A percentile compares a stretch with the other conserved stretches of the same genome.
phyloP scores from a whole-genome alignment of 345 rosid species.

The Brassica cretica region DNA sequence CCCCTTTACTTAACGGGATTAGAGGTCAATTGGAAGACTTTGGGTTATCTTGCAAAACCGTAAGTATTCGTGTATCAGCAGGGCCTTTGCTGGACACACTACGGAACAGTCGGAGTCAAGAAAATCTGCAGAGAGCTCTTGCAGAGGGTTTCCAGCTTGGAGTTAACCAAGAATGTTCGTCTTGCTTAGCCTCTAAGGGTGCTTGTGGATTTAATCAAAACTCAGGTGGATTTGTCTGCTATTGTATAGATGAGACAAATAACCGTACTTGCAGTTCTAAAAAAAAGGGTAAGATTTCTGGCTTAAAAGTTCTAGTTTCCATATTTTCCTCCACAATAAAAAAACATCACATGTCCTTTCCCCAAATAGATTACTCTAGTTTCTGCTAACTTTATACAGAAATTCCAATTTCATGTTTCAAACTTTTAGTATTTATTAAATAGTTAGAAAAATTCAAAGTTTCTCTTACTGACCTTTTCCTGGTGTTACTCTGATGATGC shows the following conservation, averaged over 20 bases:
- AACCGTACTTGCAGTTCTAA: not conserved
- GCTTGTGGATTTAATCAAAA: conserved; percentile 37
- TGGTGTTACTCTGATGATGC: not conserved
- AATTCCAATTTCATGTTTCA: not conserved
- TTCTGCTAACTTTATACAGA: not conserved
- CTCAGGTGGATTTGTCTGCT: conserved; percentile 31
- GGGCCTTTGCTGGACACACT: not conserved
- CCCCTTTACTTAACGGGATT: not conserved
- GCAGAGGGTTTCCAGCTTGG: conserved; percentile 38
- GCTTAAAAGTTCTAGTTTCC: not conserved
- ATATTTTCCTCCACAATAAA: not conserved
- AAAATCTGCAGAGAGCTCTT: not conserved
- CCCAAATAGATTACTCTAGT: not conserved
- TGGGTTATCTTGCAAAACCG: too few relatives aligned
- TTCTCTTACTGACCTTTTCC: conserved; percentile 2
- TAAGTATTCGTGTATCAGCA: not conserved
- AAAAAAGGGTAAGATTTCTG: not conserved
- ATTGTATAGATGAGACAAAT: not conserved
- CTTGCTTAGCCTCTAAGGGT: conserved; percentile 27
- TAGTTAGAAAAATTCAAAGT: not conserved
- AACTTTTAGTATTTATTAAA: not conserved
- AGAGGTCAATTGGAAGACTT: not conserved
- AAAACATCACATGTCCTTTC: not conserved
- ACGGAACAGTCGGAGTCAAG: not conserved
- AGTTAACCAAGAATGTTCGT: conserved; percentile 9